A percentile compares a stretch with the other conserved stretches of the same genome.
phyloP scores from a whole-genome alignment of 73 alveolate species.

The Tetrahymena malaccensis region DNA sequence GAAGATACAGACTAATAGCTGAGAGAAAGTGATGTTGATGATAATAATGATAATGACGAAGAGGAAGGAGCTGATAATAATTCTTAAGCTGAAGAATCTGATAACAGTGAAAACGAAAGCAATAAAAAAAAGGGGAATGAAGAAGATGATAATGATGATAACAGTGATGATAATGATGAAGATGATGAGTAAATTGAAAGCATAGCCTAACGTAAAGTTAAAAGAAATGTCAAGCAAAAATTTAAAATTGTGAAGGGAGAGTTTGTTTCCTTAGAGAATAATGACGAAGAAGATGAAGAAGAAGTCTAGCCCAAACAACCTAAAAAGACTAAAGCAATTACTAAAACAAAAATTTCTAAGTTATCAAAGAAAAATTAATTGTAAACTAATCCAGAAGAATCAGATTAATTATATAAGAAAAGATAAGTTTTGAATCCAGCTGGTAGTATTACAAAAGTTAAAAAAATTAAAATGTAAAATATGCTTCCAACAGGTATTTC shows the following conservation, averaged over 20 bases:
- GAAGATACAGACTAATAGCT: neutral
- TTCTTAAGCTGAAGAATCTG: neutral
- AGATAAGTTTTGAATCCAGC: neutral
- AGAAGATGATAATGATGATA: neutral
- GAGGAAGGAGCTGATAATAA: neutral
- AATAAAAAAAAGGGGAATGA: neutral
- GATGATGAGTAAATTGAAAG: neutral
- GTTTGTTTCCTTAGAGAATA: neutral
- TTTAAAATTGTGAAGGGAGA: neutral
- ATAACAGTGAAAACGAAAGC: neutral
- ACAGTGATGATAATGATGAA: neutral
- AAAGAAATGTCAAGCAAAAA: neutral
- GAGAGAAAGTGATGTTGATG: neutral
- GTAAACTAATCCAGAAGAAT: neutral
- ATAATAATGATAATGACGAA: no score
- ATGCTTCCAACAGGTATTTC: neutral
- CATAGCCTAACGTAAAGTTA: neutral
- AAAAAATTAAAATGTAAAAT: neutral
- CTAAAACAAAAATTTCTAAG: neutral
- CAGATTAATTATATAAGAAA: neutral
- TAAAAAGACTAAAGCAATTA: neutral
- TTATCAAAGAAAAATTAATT: neutral
- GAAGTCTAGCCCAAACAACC: neutral
- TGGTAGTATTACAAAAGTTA: neutral
- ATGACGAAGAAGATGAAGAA: neutral